Evolutionary conservation across 192 early-diverging fungal species (phyloP), one percentile per base, ranked within the genome.

Genomic region (Paraglomus occultum): DNA sequence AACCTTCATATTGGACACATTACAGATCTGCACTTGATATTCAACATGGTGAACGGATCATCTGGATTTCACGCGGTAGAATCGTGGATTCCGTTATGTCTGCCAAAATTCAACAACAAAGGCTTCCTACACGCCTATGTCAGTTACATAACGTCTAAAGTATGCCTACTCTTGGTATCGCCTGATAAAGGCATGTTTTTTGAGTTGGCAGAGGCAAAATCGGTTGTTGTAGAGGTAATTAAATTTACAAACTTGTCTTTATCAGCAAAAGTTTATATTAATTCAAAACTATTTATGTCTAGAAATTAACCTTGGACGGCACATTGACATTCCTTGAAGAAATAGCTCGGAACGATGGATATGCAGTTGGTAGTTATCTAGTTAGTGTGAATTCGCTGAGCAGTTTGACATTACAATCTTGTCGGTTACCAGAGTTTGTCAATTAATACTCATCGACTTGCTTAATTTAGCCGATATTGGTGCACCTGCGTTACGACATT

Each of bases 71-170:
- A 83, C 14, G 82, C 88, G 1, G 90, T 85, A 49, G 96, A 98
- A 78, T 88, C 88, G 23, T 98, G 96, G 95, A 93, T 88, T 1
- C 96, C 96, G 18, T 81, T 98, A 17, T 98, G 96, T 70, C 83
- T 96, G n/a, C 95, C 96, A 43, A 86, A 85, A 64, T 92, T 95
- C 80, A 92, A 96, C 77, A 83, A 85, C 64, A 81, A 88, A 66
- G 92, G 89, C 14, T 98, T 95, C 76, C 73, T 98, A 40, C 88
- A 96, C 67, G 89, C 88, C 1, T 96, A 96, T 63, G 84, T 96
- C 17, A 90, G 82, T 65, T 95, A 92, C 73, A 82, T 96, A 23
- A 83, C 83, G 2, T 76, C 82, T 0, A 85, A 89, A n/a, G 77
- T 91, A 7, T 90, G 88, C 51, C 74, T 96, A 7, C 75, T 94